phyloP scores from a whole-genome alignment of 2,329 filamentous ascomycete species.

The Stagonosporopsis rhizophila region DNA sequence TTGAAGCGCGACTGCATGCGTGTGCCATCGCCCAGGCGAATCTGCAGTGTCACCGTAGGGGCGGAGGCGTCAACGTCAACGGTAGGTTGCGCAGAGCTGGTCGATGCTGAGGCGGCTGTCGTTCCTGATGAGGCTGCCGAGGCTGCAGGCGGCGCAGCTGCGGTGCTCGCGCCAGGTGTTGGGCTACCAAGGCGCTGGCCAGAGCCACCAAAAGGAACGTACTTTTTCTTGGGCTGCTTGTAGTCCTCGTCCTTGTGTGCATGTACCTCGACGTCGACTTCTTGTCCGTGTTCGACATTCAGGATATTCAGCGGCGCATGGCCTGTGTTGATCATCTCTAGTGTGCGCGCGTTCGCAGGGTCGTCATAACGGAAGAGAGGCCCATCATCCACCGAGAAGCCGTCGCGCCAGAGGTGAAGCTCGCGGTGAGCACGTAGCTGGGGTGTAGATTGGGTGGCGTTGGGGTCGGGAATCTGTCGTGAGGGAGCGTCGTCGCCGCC shows the following conservation, averaged over 20 bases:
- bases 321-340: conserved; percentile 78
- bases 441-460: conserved; percentile 43
- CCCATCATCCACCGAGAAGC: conserved; percentile 85
- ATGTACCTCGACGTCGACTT: conserved; percentile 78
- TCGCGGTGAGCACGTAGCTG: conserved; percentile 68
- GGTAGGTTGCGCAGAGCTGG: conserved; percentile 51
- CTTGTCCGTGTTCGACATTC: conserved; percentile 76
- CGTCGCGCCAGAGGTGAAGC: conserved; percentile 82
- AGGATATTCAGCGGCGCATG: conserved; percentile 79
- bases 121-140: conserved; percentile 45
- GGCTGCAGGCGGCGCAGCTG: conserved; percentile 45
- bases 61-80: conserved; percentile 68
- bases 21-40: conserved; percentile 80
- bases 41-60: conserved; percentile 74
- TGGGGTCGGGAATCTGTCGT: conserved; percentile 70
- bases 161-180: conserved; percentile 66
- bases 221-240: conserved; percentile 74
- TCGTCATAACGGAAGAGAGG: conserved; percentile 80
- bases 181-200: conserved; percentile 80
- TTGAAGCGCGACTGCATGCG: conserved; percentile 83
- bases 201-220: conserved; percentile 75
- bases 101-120: conserved; percentile 31
- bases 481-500: conserved; percentile 80
- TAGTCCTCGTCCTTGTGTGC: conserved; percentile 79
- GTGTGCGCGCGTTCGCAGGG: conserved; percentile 72